A percentile compares a stretch with the other conserved stretches of the same genome.
These are phyloP conservation scores for Chytriomyces hyalinus DNA, from an alignment of 192 early-diverging fungal genomes.

Conservation along the genomic window DNA sequence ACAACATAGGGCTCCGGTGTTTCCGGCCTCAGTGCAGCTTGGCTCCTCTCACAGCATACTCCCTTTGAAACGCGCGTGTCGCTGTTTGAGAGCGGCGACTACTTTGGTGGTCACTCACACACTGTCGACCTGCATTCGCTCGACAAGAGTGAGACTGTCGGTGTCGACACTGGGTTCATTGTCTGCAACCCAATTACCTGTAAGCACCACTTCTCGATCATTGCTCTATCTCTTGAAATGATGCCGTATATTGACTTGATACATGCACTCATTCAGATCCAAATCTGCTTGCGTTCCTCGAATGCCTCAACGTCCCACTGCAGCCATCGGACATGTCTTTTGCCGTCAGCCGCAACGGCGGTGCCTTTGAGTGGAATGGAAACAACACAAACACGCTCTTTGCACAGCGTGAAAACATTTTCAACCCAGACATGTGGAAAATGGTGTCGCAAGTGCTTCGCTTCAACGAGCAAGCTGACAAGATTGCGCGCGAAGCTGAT, in stretches of 20 bases:
- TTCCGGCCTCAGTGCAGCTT: constrained; percentile 29
- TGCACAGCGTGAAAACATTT: constrained; percentile 48
- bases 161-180: constrained; percentile 73
- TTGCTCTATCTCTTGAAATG: no score
- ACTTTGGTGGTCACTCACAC: constrained; percentile 69
- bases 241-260: not conserved
- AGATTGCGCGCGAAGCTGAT: constrained; percentile 57
- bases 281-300: constrained; percentile 60
- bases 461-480: constrained; percentile 61
- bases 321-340: constrained; percentile 63
- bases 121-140: constrained; percentile 59
- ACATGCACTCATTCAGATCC: constrained; percentile 44
- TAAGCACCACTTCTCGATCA: not conserved
- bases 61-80: constrained; percentile 44
- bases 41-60: constrained; percentile 33
- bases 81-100: constrained; percentile 57
- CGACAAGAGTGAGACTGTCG: constrained; percentile 36
- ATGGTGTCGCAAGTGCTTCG: constrained; percentile 60
- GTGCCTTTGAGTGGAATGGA: constrained; percentile 69
- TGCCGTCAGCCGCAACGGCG: constrained; percentile 63
- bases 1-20: constrained; percentile 18
- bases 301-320: constrained; percentile 48
- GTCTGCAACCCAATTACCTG: constrained; percentile 67
- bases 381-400: constrained; percentile 43
- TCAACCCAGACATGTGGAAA: constrained; percentile 51